Base-by-base conservation (phyloP, 345 rosid species). In the Brassica nigra region DNA sequence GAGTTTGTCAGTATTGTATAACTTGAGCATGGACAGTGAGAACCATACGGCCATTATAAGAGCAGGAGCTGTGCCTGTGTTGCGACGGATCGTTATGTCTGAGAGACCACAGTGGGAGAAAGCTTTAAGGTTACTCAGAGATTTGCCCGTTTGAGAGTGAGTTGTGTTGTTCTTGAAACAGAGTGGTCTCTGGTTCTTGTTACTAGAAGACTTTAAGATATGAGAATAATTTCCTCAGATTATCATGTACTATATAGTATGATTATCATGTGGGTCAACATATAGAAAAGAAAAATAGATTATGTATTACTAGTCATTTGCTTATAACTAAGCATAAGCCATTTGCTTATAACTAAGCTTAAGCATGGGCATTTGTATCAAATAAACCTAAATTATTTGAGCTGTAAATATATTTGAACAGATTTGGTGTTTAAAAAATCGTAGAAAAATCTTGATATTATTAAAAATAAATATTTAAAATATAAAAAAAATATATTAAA, bases 1-100 rank as follows among this genome's bases (percentile, higher is more conserved):
- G n/a, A 87, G 88, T 66, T 78, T 91, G 27, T 83, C 90, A 1
- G 82, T 94, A 58, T 85, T 92, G 18, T 91, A 94, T 79, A 90
- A 88, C 66, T 71, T 92, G 67, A 91, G 97, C 85, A 92, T 91
- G 97, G 90, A 94, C 82, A 71, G 81, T 1, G 98, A 92, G 84
- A 94, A 94, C 77, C 97, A 92, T 55, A 33, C 86, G 0, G 89
- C 90, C 2, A 91, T 94, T 63, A 63, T 89, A 4, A 90, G 95
- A 79, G 90, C 95, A 0, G 92, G 97, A 68, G 97, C 97, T 18
- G 92, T 87, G 28, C 90, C 97, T 34, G 86, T 75, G 14, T 69
- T 94, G 82, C 85, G 90, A 79, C 90, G 89, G 79, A 92, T 94
- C 79, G 85, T 94, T 66, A 75, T 86, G 54, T 83, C 91, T 6